Base-by-base conservation (phyloP, 495 filamentous ascomycete species). In the Tuber umbilicatum region DNA sequence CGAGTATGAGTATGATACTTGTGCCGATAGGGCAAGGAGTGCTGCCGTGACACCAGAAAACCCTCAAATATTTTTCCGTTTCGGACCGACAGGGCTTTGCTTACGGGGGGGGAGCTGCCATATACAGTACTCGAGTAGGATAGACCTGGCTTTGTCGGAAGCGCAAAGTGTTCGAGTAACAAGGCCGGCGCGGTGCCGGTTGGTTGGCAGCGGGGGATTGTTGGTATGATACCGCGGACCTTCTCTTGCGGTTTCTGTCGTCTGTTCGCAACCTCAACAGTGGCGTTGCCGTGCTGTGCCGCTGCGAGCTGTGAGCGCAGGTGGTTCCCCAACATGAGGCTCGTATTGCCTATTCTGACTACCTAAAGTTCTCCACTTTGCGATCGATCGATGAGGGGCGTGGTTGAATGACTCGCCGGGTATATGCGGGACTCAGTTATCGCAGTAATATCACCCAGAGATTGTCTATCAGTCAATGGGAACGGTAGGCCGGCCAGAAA, bases 381-480 rank as follows among this genome's bases (percentile, higher is more conserved):
- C n/a, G 55, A 64, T 64, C 55, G 55, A 64, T 64, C 55, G 55
- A 64, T 64, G 55, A 64, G 31, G 4, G 10, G 14, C 55, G 31
- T 64, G n/a, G 31, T 64, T 64, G 55, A 12, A 64, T 64, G 55
- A 64, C 55, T 64, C 55, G n/a, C 55, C 55, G 55, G 55, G 55
- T 64, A 64, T 64, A 64, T 64, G 55, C 55, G 55, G 55, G n/a
- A 64, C 17, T 55, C 47, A 64, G 55, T 16, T 31, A 64, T 64
- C 55, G 23, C 47, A 55, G 47, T 6, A 50, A 64, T 64, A 31
- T 17, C 55, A 17, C 23, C 10, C 55, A 64, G n/a, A 55, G 47
- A 64, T 64, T 31, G 55, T 64, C 55, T 64, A 64, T 64, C 55
- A 64, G 2, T 64, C 55, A 31, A 27, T 27, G n/a, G 31, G 55